Evolutionary conservation across 352 stramenopile genomes (phyloP).

Genomic region (Phytophthora cajani): DNA sequence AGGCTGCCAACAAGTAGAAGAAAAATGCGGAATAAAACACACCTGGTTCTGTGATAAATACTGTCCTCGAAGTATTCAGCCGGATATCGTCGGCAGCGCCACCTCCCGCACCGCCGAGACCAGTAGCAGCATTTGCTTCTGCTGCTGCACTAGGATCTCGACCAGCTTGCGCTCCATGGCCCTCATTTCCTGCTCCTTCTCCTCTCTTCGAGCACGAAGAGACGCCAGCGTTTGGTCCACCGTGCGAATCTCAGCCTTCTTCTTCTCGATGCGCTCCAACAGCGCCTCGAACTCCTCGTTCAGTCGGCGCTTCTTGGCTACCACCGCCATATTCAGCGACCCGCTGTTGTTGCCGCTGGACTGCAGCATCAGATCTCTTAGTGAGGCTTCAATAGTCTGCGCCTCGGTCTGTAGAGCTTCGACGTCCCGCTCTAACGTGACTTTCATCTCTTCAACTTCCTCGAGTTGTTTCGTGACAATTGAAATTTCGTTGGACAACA

Average conservation of each 20-base stretch:
- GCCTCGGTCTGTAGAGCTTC: constrained; percentile 66
- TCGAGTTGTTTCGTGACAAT: constrained; percentile 81
- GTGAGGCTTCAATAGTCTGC: constrained; percentile 54
- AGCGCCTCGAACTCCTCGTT: constrained; percentile 85
- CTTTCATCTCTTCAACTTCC: constrained; percentile 73
- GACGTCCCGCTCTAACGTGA: constrained; percentile 60
- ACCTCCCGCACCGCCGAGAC: constrained; percentile 58
- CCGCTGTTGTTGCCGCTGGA: constrained; percentile 20
- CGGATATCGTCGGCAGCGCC: constrained; percentile 14
- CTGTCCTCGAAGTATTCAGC: constrained; percentile 10
- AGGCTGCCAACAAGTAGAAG: constrained; percentile 14
- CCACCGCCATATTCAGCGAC: constrained; percentile 64
- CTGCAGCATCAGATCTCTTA: constrained; percentile 73
- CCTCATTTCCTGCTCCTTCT: constrained; percentile 85
- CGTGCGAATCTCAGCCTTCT: constrained; percentile 63
- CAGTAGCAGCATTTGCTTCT: constrained; percentile 75
- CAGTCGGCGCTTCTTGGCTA: constrained; percentile 80
- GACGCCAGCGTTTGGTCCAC: constrained; percentile 69
- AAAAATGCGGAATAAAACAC: constrained; percentile 1
- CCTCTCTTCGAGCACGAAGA: constrained; percentile 57
- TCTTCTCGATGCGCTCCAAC: constrained; percentile 76
- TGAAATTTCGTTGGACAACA: constrained; percentile 78
- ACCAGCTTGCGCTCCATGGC: constrained; percentile 81
- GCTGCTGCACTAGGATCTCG: constrained; percentile 85
- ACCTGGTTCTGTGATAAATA: constrained; percentile 32